Conservation (phyloP, 2,329 filamentous ascomycete genomes). For the Aureobasidium subglaciale region DNA sequence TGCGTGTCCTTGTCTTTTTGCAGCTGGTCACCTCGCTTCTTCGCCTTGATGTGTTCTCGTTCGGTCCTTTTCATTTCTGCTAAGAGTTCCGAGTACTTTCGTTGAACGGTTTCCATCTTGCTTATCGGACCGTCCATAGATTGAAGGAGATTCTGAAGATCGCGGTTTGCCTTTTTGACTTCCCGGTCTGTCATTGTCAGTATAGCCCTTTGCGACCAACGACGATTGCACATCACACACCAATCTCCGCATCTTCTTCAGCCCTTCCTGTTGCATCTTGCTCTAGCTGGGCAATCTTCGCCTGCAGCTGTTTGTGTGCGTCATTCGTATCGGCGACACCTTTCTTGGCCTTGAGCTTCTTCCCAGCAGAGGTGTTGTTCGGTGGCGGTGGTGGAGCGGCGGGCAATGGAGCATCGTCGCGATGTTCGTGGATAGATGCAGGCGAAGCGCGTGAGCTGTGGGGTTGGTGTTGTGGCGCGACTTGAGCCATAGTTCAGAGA, state of each 20-base stretch:
- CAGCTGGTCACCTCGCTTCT: slow-evolving; percentile 85
- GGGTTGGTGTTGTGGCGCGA: slow-evolving; percentile 23
- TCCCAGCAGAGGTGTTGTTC: slow-evolving; percentile 46
- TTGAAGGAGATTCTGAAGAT: slow-evolving; percentile 74
- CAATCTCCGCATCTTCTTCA: slow-evolving; percentile 92
- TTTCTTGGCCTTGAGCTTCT: slow-evolving; percentile 83
- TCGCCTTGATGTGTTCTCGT: slow-evolving; percentile 89
- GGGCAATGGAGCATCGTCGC: slow-evolving; percentile 23
- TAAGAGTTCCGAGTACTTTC: slow-evolving; percentile 83
- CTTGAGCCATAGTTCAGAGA: slow-evolving; percentile 15
- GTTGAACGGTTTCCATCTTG: slow-evolving; percentile 84
- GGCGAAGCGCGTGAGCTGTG: slow-evolving; percentile 26
- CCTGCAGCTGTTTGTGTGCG: slow-evolving; percentile 82
- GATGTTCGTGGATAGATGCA: slow-evolving; percentile 18
- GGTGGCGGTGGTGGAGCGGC: slow-evolving; percentile 33
- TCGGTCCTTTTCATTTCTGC: slow-evolving; percentile 94
- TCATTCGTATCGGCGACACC: slow-evolving; percentile 66
- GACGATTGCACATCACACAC: slow-evolving; percentile 45
- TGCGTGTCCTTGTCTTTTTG: slow-evolving; percentile 95
- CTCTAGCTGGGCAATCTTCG: slow-evolving; percentile 91
- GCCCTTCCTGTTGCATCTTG: slow-evolving; percentile 89
- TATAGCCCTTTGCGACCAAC: background rate
- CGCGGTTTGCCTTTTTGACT: slow-evolving; percentile 87
- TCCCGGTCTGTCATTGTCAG: slow-evolving; percentile 63
- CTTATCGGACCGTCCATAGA: slow-evolving; percentile 88